A percentile compares a stretch with the other conserved stretches of the same genome.
These are phyloP conservation scores for Platismatia glauca DNA, from an alignment of 495 filamentous ascomycete genomes.

Conservation along the genomic window DNA sequence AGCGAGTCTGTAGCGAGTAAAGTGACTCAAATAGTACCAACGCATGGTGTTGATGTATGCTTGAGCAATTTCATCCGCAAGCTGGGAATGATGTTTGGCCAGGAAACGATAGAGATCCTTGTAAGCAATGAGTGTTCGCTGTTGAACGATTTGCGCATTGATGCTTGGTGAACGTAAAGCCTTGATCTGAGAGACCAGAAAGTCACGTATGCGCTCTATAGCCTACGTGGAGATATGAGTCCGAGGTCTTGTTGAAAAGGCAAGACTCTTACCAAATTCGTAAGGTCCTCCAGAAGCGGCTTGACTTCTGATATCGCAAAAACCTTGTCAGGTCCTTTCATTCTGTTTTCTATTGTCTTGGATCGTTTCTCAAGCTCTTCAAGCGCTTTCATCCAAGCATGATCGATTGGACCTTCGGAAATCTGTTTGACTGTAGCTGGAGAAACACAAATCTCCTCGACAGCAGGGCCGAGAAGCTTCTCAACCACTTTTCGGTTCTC, in stretches of 20 bases:
- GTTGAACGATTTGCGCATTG: constrained; percentile 92
- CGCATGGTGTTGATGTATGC: constrained; percentile 98
- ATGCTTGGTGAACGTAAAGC: constrained; percentile 86
- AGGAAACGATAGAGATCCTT: constrained; percentile 83
- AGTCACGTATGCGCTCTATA: constrained; percentile 88
- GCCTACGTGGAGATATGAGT: constrained; percentile 43
- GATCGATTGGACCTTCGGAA: constrained; percentile 80
- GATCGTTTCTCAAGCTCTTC: constrained; percentile 76
- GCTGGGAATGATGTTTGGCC: constrained; percentile 60
- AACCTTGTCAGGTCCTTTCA: constrained; percentile 49
- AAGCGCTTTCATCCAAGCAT: constrained; percentile 76
- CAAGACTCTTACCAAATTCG: constrained; percentile 55
- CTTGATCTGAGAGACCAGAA: constrained; percentile 87
- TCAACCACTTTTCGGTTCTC: constrained; percentile 87
- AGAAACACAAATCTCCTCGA: constrained; percentile 84
- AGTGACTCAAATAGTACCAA: constrained; percentile 93
- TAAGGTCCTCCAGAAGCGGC: constrained; percentile 73
- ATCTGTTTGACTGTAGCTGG: constrained; percentile 75
- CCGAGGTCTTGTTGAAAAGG: constrained; percentile 6
- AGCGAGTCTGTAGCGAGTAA: constrained; percentile 75
- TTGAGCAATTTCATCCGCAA: constrained; percentile 81
- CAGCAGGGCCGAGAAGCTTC: constrained; percentile 75
- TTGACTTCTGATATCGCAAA: constrained; percentile 76
- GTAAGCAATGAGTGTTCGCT: constrained; percentile 76
- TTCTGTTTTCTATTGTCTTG: constrained; percentile 57